These are phyloP conservation scores for Mycena metata DNA, from an alignment of 768 basidiomycete species.

Conservation along the genomic window DNA sequence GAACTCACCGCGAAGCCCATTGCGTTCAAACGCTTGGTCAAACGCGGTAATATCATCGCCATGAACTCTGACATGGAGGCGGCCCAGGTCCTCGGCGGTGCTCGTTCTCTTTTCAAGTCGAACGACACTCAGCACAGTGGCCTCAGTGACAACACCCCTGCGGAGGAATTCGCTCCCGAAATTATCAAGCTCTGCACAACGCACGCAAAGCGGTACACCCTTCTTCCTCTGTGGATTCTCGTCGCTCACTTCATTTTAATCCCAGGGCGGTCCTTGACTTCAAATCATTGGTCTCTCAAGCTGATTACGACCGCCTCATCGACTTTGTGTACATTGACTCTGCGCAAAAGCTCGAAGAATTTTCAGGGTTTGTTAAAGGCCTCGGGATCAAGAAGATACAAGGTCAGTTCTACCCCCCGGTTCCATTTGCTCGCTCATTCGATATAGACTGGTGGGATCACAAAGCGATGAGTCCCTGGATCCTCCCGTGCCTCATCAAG, in stretches of 20 bases:
- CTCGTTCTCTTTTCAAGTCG: conserved; percentile 14
- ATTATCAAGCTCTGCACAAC: background rate
- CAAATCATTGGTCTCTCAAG: background rate
- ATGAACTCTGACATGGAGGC: conserved; percentile 28
- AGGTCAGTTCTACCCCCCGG: too few relatives aligned
- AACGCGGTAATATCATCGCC: conserved; percentile 17
- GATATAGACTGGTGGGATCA: conserved; percentile 12
- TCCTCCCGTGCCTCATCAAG: conserved; percentile 8
- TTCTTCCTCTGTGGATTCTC: background rate
- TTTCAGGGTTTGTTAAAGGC: background rate
- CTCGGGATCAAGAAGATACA: background rate
- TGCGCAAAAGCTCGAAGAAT: background rate
- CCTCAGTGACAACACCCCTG: background rate
- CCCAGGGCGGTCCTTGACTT: background rate
- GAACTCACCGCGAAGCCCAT: conserved; percentile 15
- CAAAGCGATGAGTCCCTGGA: background rate
- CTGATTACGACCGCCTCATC: background rate
- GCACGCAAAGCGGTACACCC: background rate
- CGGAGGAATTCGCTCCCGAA: background rate
- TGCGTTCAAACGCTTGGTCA: conserved; percentile 24
- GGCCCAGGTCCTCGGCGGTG: conserved; percentile 25
- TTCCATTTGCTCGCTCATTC: too few relatives aligned
- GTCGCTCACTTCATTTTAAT: too few relatives aligned
- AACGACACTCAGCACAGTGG: background rate
- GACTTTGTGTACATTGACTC: background rate